Base-by-base conservation (phyloP, 768 basidiomycete species). In the Lactarius indigo region DNA sequence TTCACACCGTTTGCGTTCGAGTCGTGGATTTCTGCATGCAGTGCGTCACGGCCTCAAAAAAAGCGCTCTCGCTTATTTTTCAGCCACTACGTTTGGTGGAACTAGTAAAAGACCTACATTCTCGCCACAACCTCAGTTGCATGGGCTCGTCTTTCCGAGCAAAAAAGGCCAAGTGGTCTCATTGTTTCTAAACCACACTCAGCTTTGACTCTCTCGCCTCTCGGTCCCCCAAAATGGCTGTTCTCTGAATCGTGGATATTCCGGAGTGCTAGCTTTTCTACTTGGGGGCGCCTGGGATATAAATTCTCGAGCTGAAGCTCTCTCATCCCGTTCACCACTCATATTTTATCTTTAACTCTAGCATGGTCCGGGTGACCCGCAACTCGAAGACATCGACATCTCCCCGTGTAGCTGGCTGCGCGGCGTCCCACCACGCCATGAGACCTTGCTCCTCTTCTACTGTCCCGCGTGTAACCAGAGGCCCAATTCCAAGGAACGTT, bases 301-400 rank as follows among this genome's bases (percentile, higher is more conserved):
- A 64, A 64, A 31, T 18, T 20, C 37, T 28, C 30, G 17, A 33
- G 17, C 18, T 17, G 3, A 13, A 50, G 23, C 26, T 13, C 50
- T 26, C 33, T 28, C 50, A 35, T 54, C 61, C 55, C 28, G 17
- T 47, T 47, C 23, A 3, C 1, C 7, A 54, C 18, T 17, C 23
- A 39, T 44, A 35, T 18, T 30, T 33, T 26, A 20, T 18, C 23
- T 20, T 35, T 30, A 35, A 18, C 20, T 9, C 44, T 13, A 18
- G n/a, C 39, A 65, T 65, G 58, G 59, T 60, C 35, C 63, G 63
- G 37, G 57, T 47, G 13, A 39, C 44, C 17, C 50, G 28, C 37
- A 23, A 33, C 35, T 59, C 57, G 23, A 50, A 8, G 50, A 37
- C 39, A 30, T 35, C 37, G 50, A 37, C 39, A 30, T 35, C 37